Percentiles rank a stretch among this genome's conserved stretches.
Conservation (phyloP, 2,329 filamentous ascomycete genomes). For the Dactylellina drechsleri region DNA sequence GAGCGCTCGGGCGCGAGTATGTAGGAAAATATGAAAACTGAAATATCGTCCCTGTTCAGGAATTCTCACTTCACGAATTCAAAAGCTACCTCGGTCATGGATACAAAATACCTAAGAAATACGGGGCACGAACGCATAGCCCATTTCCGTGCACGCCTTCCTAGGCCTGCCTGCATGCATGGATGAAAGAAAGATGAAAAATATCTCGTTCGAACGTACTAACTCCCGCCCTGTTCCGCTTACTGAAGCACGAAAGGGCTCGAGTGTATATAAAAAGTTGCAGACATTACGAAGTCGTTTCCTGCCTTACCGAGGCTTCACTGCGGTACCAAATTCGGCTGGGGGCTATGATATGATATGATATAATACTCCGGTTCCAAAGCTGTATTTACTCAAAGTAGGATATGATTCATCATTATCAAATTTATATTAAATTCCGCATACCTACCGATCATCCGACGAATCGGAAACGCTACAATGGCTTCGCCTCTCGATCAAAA, state of each 20-base stretch:
- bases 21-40: slow-evolving; percentile 4
- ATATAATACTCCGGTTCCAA: no score
- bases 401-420: no score
- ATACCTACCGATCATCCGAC: no score
- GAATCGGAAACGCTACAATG: slow-evolving; percentile 15
- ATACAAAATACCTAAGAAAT: no score
- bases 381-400: no score
- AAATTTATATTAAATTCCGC: no score
- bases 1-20: neutral
- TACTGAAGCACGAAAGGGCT: slow-evolving; percentile 27
- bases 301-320: slow-evolving; percentile 4
- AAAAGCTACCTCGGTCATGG: no score
- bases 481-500: slow-evolving; percentile 16
- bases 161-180: slow-evolving; percentile 14
- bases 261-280: no score
- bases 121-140: no score
- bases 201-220: slow-evolving; percentile 38
- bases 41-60: slow-evolving; percentile 30
- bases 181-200: slow-evolving; percentile 20
- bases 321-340: slow-evolving; percentile 1
- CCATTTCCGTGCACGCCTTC: no score
- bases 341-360: no score
- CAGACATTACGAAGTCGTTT: no score
- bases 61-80: neutral
- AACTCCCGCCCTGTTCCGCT: slow-evolving; percentile 47